Evolutionary conservation across 2,329 filamentous ascomycete genomes (phyloP).

Genomic region (Ceratocystis albifundus): DNA sequence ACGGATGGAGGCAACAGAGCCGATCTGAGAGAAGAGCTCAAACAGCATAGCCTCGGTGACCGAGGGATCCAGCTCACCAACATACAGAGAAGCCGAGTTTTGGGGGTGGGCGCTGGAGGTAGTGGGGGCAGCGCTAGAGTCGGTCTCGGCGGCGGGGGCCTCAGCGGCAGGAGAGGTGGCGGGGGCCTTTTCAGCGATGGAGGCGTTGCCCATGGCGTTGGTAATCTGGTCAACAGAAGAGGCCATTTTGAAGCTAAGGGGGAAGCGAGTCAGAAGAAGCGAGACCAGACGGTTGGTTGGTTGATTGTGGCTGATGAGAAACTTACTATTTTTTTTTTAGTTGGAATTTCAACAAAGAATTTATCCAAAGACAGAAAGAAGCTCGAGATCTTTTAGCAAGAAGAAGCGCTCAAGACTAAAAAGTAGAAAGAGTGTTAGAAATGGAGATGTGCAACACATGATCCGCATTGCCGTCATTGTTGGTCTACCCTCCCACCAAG

Average conservation of each 20-base stretch:
- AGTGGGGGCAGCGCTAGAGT: conserved; percentile 56
- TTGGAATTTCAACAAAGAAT: conserved; percentile 24
- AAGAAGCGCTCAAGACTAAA: conserved; percentile 11
- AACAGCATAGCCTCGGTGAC: conserved; percentile 99
- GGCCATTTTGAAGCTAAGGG: conserved; percentile 43
- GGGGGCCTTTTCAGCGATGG: conserved; percentile 57
- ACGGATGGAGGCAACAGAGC: conserved; percentile 96
- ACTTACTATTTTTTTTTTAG: conserved; percentile 18
- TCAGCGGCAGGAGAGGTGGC: conserved; percentile 58
- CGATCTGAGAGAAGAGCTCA: conserved; percentile 98
- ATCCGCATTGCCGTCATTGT: too few species aligned
- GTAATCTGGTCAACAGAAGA: conserved; percentile 68
- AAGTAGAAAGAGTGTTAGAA: background rate
- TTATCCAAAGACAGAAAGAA: conserved; percentile 20
- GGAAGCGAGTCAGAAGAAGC: background rate
- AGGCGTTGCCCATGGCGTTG: conserved; percentile 61
- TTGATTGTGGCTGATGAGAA: background rate
- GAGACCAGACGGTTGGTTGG: background rate
- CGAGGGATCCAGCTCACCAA: conserved; percentile 92
- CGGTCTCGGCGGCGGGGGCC: conserved; percentile 50
- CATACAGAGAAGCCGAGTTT: conserved; percentile 95
- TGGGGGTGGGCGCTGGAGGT: conserved; percentile 68
- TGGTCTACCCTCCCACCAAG: background rate
- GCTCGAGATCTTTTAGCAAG: conserved; percentile 14
- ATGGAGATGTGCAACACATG: too few species aligned